Percentiles rank a stretch among this genome's conserved stretches.
Evolutionary conservation across 1,139 yeast genomes (phyloP).

Genomic region (Entelexis sorbosivorans): DNA sequence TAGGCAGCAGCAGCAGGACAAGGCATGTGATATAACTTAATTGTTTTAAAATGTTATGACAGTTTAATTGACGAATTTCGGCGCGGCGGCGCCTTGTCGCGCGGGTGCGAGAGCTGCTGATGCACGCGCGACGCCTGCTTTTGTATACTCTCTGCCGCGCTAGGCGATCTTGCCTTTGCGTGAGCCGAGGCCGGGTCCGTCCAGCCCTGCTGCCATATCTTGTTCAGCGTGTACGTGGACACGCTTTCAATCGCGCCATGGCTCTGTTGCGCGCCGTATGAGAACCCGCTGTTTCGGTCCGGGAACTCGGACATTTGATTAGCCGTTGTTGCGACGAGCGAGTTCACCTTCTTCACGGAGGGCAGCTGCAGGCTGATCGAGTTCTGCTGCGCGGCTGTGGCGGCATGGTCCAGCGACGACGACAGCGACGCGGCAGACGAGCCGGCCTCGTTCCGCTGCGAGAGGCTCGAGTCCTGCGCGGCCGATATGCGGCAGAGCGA

Average conservation of each 20-base stretch:
- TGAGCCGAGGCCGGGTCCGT: slow-evolving; percentile 13
- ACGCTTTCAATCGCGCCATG: slow-evolving; percentile 17
- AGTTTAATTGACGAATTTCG: slow-evolving; percentile 5
- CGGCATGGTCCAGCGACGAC: neutral
- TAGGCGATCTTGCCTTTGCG: neutral
- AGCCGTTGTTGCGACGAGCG: slow-evolving; percentile 23
- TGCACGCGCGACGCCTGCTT: slow-evolving; percentile 13
- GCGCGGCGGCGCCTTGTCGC: neutral
- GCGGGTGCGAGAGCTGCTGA: slow-evolving; percentile 6
- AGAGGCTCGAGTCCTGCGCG: neutral
- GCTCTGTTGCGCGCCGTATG: slow-evolving; percentile 10
- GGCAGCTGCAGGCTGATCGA: neutral
- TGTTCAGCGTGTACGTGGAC: slow-evolving; percentile 19
- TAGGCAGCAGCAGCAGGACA: too few relatives aligned
- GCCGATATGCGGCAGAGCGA: slow-evolving; percentile 17
- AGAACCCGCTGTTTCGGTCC: slow-evolving; percentile 10
- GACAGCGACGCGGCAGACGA: slow-evolving; percentile 1
- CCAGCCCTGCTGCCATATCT: slow-evolving; percentile 24
- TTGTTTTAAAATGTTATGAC: neutral
- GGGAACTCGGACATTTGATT: slow-evolving; percentile 22
- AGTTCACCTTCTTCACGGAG: slow-evolving; percentile 16
- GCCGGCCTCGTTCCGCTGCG: neutral
- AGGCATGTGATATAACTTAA: too few relatives aligned
- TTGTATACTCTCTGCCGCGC: slow-evolving; percentile 3
- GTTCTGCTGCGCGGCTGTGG: neutral